These are phyloP conservation scores for Backusella liffmaniae DNA, from an alignment of 192 early-diverging fungal genomes.

Conservation along the genomic window DNA sequence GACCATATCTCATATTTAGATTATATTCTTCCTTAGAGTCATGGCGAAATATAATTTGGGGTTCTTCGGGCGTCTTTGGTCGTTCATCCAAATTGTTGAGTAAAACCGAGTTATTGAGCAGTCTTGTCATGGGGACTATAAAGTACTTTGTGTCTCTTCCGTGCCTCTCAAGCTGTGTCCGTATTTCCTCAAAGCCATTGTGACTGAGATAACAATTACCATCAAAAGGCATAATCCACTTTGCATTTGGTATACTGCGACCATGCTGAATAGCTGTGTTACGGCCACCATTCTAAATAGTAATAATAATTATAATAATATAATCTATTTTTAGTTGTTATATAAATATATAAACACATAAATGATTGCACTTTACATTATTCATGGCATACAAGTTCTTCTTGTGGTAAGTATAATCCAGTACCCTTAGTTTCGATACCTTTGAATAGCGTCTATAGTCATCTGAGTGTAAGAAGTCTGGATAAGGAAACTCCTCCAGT, in stretches of 20 bases:
- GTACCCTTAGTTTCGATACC: conserved; percentile 53
- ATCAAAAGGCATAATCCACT: conserved; percentile 66
- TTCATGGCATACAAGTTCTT: conserved; percentile 70
- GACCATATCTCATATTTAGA: conserved; percentile 59
- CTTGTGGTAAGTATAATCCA: conserved; percentile 64
- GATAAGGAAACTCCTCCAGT: conserved; percentile 60
- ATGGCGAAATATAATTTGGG: conserved; percentile 59
- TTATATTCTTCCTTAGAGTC: conserved; percentile 57
- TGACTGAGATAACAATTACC: conserved; percentile 60
- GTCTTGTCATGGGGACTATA: conserved; percentile 59
- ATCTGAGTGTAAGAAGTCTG: conserved; percentile 61
- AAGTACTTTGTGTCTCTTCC: conserved; percentile 57
- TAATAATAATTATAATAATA: conserved; percentile 14
- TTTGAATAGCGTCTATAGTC: conserved; percentile 57
- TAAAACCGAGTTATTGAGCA: conserved; percentile 56
- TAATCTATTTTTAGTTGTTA: not conserved
- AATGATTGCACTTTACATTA: conserved; percentile 45
- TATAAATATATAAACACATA: not conserved
- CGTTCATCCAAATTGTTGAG: conserved; percentile 48
- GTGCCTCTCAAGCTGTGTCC: conserved; percentile 39
- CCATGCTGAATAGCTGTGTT: conserved; percentile 57
- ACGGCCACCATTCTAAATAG: conserved; percentile 57
- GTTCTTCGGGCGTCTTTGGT: conserved; percentile 59
- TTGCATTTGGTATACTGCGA: conserved; percentile 41
- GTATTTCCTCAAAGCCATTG: conserved; percentile 55